A percentile compares a stretch with the other conserved stretches of the same genome.
Evolutionary conservation across 805 yeast species (phyloP).

Genomic region (Candida ipomoeae): DNA sequence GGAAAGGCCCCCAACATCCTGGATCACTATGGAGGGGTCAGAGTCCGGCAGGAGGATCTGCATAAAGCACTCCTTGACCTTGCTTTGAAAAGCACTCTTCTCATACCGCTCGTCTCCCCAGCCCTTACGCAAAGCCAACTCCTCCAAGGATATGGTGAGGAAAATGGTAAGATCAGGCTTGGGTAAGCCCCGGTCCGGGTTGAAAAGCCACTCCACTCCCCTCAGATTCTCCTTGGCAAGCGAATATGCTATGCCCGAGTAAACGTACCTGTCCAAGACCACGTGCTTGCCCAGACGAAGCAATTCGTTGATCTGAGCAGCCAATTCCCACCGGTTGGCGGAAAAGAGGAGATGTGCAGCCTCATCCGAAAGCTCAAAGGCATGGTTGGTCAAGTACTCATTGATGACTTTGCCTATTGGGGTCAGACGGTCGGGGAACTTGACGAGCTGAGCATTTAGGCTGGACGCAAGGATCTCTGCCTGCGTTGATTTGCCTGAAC

Average conservation of each 20-base stretch:
- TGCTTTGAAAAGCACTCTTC: slow-evolving; percentile 62
- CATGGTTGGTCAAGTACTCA: slow-evolving; percentile 54
- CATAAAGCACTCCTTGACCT: slow-evolving; percentile 61
- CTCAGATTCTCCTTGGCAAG: slow-evolving; percentile 58
- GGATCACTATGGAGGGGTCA: slow-evolving; percentile 32
- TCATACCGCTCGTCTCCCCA: slow-evolving; percentile 97
- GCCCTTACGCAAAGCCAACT: slow-evolving; percentile 55
- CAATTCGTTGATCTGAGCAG: slow-evolving; percentile 39
- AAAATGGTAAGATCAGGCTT: slow-evolving; percentile 82
- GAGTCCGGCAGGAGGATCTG: slow-evolving; percentile 32
- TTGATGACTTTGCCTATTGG: slow-evolving; percentile 76
- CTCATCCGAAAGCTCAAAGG: slow-evolving; percentile 59
- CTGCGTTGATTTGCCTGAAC: slow-evolving; percentile 95
- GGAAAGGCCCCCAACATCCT: slow-evolving; percentile 57
- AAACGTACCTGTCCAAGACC: slow-evolving; percentile 81
- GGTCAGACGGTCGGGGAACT: slow-evolving; percentile 88
- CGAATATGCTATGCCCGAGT: slow-evolving; percentile 91
- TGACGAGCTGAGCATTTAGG: slow-evolving; percentile 43
- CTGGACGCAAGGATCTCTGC: slow-evolving; percentile 30
- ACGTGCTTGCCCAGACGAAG: slow-evolving; percentile 55
- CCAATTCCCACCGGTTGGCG: slow-evolving; percentile 92
- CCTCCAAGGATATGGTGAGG: slow-evolving; percentile 52
- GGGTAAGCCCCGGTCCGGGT: slow-evolving; percentile 81
- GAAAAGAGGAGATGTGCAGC: slow-evolving; percentile 83
- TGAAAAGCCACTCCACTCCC: slow-evolving; percentile 69